Base-by-base conservation (phyloP, 192 early-diverging fungal species). In the Linnemannia elongata region DNA sequence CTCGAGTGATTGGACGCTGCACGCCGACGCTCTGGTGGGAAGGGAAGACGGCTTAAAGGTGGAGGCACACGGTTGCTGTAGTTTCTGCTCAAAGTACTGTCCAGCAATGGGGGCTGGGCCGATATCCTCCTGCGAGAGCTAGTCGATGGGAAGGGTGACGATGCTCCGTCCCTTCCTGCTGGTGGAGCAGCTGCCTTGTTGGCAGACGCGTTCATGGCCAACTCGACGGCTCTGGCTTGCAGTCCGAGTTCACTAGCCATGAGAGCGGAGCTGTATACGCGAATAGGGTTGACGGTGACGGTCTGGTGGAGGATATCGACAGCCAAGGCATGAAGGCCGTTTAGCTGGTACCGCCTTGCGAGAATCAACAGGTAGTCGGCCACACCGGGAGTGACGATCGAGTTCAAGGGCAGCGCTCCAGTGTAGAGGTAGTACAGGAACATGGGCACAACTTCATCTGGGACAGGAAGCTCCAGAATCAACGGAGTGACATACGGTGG, bases 351-450 rank as follows among this genome's bases (percentile, higher is more conserved):
- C 72, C 76, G 69, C 35, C 84, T 63, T 24, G 84, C 79, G 1
- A 87, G 42, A 52, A 87, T 87, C n/a, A 87, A 47, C 54, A 87
- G 63, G 30, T 87, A 77, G 54, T 87, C 84, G 30, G 79, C 79
- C 17, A 78, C 69, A 24, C 78, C 84, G 10, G 84, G 78, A 2
- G 79, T 74, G 57, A 87, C 47, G 0, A 10, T 42, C 27, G 39
- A 17, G 15, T 70, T 66, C 35, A 10, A 30, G 1, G 84, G 84
- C 30, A 87, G 12, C 1, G 84, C 79, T 42, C 84, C 84, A 18
- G 84, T 87, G 42, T 87, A 87, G 22, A 87, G 84, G 44, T 87
- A 87, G 36, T 87, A 66, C 36, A 87, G 45, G 76, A 87, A 87
- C 24, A 81, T 33, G 1, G 84, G 71, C 35, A 87, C 69, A 39